These are phyloP conservation scores for Sugiyamaella sp. DNA, from an alignment of 1,139 yeast species.

Conservation along the genomic window DNA sequence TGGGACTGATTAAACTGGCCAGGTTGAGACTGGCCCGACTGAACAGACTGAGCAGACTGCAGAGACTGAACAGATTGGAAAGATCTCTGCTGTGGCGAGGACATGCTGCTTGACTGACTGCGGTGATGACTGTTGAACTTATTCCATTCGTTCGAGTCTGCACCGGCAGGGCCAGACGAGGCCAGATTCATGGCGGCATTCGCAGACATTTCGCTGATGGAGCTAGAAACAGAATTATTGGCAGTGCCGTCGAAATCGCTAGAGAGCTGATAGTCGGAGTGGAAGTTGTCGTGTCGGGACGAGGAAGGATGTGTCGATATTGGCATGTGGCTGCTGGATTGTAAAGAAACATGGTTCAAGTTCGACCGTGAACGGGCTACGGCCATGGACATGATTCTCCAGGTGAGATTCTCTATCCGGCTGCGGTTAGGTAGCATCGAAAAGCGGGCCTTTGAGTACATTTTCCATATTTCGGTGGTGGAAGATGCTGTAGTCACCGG, in stretches of 20 bases:
- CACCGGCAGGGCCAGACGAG: constrained; percentile 15
- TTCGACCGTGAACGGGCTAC: neutral
- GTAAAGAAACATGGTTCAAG: neutral
- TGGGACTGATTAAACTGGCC: neutral
- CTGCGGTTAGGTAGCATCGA: constrained; percentile 75
- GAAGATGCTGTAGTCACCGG: constrained; percentile 6
- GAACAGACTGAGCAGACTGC: too few species aligned
- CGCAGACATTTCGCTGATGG: neutral
- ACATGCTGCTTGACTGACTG: neutral
- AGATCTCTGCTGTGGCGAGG: neutral
- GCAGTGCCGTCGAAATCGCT: neutral
- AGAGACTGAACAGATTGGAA: neutral
- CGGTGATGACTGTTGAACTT: neutral
- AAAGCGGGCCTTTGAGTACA: constrained; percentile 69
- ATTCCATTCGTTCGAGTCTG: constrained; percentile 7
- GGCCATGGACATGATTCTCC: constrained; percentile 82
- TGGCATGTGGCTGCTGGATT: neutral
- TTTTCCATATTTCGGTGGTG: constrained; percentile 64
- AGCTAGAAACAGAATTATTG: constrained; percentile 19
- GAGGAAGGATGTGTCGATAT: too few species aligned
- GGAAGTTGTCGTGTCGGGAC: neutral
- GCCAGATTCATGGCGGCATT: constrained; percentile 3
- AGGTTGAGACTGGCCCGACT: neutral
- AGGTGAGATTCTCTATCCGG: constrained; percentile 79
- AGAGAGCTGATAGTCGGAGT: neutral